Evolutionary conservation across 1,284 basidiomycete species (phyloP), one percentile per base, ranked within the genome.

Genomic region (Pascua sp.): DNA sequence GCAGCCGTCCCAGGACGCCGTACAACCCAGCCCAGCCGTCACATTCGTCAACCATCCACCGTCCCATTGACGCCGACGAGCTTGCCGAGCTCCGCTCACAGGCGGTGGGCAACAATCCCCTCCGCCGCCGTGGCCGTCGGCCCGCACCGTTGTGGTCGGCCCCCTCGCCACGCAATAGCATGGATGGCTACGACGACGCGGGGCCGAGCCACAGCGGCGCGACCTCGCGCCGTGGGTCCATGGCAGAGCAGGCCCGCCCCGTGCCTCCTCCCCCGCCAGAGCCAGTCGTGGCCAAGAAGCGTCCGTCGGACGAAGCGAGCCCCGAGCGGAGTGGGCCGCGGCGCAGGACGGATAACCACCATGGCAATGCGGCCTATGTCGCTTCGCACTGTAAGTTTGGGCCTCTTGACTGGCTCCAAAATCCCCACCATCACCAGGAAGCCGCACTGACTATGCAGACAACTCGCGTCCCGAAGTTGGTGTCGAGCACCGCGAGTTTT

Each of bases 391-490:
- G 24, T 32, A 32, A 32, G 24, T 32, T 32, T 32, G 24, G 24
- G 24, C 24, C 24, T 32, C 24, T 32, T 7, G 4, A 32, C n/a
- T n/a, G n/a, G n/a, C n/a, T 72, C 67, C 69, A 45, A 61, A 13
- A n/a, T n/a, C 15, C 16, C 12, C 67, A n/a, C 7, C 24, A 7
- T 32, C 24, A 32, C 24, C 24, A 32, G 3, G 24, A 32, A 32
- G n/a, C n/a, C n/a, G n/a, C 24, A 32, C 24, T 32, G 24, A 32
- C 24, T 7, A 7, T 32, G 24, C 24, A 94, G 90, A 98, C 78
- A 98, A 98, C 74, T 83, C 86, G 45, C 85, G 96, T 11, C 91
- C 90, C 5, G 93, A 99, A 60, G 88, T 95, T 11, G 93, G 91
- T 52, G 83, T 91, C 37, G 81, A 85, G 10, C 86, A 88, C 63